Evolutionary conservation across 2,329 filamentous ascomycete species (phyloP), one percentile per base, ranked within the genome.

Genomic region (Aspergillus neotritici): DNA sequence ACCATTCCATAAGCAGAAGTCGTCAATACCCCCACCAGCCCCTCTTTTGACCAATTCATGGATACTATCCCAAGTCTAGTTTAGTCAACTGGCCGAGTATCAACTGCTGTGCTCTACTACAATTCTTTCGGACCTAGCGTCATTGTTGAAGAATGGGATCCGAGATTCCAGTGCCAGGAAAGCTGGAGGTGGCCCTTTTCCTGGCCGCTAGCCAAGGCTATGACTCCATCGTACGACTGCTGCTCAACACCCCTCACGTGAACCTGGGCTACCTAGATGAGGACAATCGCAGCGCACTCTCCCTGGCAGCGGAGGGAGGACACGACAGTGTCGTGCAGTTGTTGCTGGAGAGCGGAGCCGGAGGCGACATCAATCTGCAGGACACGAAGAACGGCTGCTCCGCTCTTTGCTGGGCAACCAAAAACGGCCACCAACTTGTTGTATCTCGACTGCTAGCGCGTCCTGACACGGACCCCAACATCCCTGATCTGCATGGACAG

Each of bases 171-270:
- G 21, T 25, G 21, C 21, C 21, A 36, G 49, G 51, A 43, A 55
- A 55, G 36, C 30, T 56, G 28, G 54, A 56, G 37, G 43, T 56
- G 16, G 54, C 54, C 5, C 51, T 56, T 8, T 56, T 56, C 33
- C 41, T 56, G 8, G 54, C 54, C 35, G 49, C 49, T 12, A 55
- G 47, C 16, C 44, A 56, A 41, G 54, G 54, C 32, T 56, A 55
- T 36, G 54, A 56, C 30, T 51, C 54, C n/a, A 53, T 56, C 21
- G 54, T 56, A 21, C 44, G 48, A 34, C 46, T 54, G 10, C 41
- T 55, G 12, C 37, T 57, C n/a, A 44, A 37, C 17, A 57, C 53
- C 1, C 53, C 54, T 5, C 51, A 51, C 8, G 48, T 57, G 41
- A 47, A 52, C 11, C 37, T 58, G 31, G 53, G 55, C 31, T 47